Base-by-base conservation (phyloP, 176 grass and related monocot genomes). In the Saccharum officinarum region DNA sequence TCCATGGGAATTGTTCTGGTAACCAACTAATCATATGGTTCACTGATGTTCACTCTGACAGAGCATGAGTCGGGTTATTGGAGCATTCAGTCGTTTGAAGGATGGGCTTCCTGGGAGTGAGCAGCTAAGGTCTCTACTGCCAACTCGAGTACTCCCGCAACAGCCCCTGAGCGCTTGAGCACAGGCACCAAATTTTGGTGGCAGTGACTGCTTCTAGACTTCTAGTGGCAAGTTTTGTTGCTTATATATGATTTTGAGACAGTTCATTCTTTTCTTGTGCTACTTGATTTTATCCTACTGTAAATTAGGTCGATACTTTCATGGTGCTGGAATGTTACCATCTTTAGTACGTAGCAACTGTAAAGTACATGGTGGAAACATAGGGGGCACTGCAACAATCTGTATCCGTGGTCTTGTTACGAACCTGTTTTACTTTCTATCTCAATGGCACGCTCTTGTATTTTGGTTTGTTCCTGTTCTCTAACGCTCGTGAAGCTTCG, bases 61-160 rank as follows among this genome's bases (percentile, higher is more conserved):
- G 87, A 73, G 44, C 44, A 72, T 80, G 75, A 73, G 49, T 6
- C 67, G 68, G 79, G 82, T 88, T 34, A 71, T 88, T 72, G 87
- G 81, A 73, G 38, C 78, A 73, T 88, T 88, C 67, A 88, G 87
- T 69, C 87, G 68, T 79, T 79, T 71, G 59, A 84, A 88, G 75
- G 87, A 79, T 45, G 87, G 75, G 12, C 45, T 88, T 33, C 44
- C 81, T 0, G 80, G 87, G 7, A 36, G 55, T 54, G 81, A 88
- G 67, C 87, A 84, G 44, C 42, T 88, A 42, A 73, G 66, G 17
- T 84, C 87, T 73, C 25, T 84, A 67, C 67, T 84, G 68, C 81
- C 67, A 20, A 79, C 57, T 67, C 87, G 87, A 1, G 57, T 73
- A n/a, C 44, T 88, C 31, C 67, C 81, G 11, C 81, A 78, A 6